Percentiles rank a stretch among this genome's conserved stretches.
phyloP scores from a whole-genome alignment of 106 monocot species.

The Phalaenopsis equestris region DNA sequence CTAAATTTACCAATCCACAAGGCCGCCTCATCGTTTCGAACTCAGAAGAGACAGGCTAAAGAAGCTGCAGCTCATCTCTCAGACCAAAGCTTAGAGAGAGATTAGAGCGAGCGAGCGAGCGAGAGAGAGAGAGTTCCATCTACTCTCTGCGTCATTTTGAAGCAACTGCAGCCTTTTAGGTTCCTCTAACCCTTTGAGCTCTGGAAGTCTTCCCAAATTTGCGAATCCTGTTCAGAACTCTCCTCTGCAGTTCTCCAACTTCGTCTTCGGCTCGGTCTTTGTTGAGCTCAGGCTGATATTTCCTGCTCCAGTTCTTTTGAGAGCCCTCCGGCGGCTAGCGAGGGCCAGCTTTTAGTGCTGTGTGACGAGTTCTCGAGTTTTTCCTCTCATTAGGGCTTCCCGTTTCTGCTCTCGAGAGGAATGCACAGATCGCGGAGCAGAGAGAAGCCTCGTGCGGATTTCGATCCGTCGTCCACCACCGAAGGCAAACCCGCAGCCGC shows the following conservation, averaged over 20 bases:
- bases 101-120: not conserved
- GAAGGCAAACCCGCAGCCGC: not conserved
- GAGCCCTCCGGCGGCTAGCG: not conserved
- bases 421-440: conserved; percentile 5
- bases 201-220: not conserved
- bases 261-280: not conserved
- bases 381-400: conserved; percentile 2
- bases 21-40: conserved; percentile 1
- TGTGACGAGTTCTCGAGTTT: not conserved
- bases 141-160: not conserved
- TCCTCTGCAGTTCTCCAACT: not conserved
- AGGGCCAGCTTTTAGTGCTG: no score
- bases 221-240: not conserved
- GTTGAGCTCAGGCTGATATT: not conserved
- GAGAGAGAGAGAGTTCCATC: not conserved
- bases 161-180: not conserved
- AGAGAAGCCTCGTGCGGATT: not conserved
- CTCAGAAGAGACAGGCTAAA: not conserved
- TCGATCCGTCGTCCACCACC: not conserved
- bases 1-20: not conserved
- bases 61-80: not conserved
- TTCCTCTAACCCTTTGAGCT: not conserved
- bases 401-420: not conserved
- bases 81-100: not conserved
- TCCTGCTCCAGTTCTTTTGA: not conserved